Percentiles rank a stretch among this genome's conserved stretches.
Conservation (phyloP, 2,329 filamentous ascomycete genomes). For the Boeremia lycopersici region DNA sequence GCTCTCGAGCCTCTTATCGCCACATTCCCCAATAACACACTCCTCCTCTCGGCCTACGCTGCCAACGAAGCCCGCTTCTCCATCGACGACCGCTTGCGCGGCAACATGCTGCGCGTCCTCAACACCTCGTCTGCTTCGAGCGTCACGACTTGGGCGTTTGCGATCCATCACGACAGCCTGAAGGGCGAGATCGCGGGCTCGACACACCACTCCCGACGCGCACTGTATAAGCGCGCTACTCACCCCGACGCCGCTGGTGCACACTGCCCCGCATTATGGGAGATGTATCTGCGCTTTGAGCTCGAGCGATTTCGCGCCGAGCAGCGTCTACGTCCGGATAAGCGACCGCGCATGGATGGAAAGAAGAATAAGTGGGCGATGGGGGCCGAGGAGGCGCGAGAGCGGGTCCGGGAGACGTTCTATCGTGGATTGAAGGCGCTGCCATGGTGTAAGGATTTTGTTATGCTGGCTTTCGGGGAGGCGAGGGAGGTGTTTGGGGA, state of each 20-base stretch:
- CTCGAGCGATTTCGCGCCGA: slow-evolving; percentile 23
- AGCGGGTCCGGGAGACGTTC: slow-evolving; percentile 58
- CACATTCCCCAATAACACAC: slow-evolving; percentile 75
- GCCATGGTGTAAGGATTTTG: slow-evolving; percentile 68
- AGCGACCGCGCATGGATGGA: slow-evolving; percentile 21
- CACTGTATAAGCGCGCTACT: slow-evolving; percentile 62
- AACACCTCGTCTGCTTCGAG: slow-evolving; percentile 37
- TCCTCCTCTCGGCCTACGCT: slow-evolving; percentile 75
- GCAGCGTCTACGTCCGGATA: slow-evolving; percentile 11
- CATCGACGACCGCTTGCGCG: slow-evolving; percentile 77
- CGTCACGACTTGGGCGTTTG: slow-evolving; percentile 60
- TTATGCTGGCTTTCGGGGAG: slow-evolving; percentile 61
- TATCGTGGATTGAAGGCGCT: slow-evolving; percentile 62
- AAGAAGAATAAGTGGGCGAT: slow-evolving; percentile 30
- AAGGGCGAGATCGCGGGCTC: slow-evolving; percentile 47
- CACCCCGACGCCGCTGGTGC: slow-evolving; percentile 29
- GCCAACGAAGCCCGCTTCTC: slow-evolving; percentile 75
- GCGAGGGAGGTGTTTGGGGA: slow-evolving; percentile 45
- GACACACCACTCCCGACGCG: slow-evolving; percentile 60
- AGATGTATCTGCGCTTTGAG: slow-evolving; percentile 42
- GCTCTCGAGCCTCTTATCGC: slow-evolving; percentile 66
- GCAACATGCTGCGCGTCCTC: slow-evolving; percentile 58
- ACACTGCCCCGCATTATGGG: slow-evolving; percentile 41
- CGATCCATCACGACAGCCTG: slow-evolving; percentile 61
- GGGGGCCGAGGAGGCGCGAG: slow-evolving; percentile 39